These are phyloP conservation scores for Geranium rotundifolium DNA, from an alignment of 345 rosid genomes.

Conservation along the genomic window DNA sequence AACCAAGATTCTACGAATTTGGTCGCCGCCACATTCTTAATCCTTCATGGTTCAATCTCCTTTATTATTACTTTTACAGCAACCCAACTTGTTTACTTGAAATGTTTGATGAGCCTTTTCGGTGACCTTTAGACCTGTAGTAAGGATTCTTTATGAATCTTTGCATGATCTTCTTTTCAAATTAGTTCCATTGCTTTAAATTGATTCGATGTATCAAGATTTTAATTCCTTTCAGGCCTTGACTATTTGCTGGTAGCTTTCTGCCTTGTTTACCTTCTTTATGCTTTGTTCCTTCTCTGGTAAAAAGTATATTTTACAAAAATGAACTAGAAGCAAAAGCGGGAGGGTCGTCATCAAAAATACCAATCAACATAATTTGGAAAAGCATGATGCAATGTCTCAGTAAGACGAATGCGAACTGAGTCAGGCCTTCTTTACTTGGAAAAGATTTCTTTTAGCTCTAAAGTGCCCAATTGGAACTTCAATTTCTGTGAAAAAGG, in stretches of 20 bases:
- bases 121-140: background rate
- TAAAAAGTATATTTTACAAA: background rate
- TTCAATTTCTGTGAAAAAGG: background rate
- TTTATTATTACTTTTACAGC: background rate
- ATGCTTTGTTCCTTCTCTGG: background rate
- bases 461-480: background rate
- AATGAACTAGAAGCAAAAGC: background rate
- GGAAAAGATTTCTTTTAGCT: background rate
- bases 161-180: background rate
- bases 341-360: no score
- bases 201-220: background rate
- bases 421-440: background rate
- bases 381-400: background rate
- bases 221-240: no score
- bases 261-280: background rate
- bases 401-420: no score
- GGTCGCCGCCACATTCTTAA: background rate
- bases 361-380: background rate
- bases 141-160: no score
- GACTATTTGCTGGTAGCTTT: no score
- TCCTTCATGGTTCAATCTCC: background rate
- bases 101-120: background rate
- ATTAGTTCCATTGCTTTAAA: background rate
- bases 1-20: background rate
- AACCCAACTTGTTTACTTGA: background rate